Evolutionary conservation across 768 basidiomycete genomes (phyloP), one percentile per base, ranked within the genome.

Genomic region (Lentinula boryana): DNA sequence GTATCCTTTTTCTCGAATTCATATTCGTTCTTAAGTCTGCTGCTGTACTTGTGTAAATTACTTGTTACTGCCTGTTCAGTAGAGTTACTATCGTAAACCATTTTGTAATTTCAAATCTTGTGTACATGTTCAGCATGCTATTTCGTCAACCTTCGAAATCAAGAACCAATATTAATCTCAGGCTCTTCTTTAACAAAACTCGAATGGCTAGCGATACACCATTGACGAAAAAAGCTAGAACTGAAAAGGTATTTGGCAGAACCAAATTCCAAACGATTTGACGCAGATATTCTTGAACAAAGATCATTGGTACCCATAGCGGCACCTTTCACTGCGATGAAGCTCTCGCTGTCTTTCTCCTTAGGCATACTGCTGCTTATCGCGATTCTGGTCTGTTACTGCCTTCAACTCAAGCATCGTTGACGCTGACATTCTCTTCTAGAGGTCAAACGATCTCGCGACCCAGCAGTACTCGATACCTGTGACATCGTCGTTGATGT

Each of bases 291-390:
- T 10, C 21, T 15, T 43, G 13, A 27, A 12, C 33, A 9, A 31
- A 60, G 91, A 74, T 85, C 43, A 96, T 98, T 68, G 95, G 95
- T 36, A 97, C 95, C 1, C 95, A 98, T 73, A 93, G 89, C 61
- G 95, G 95, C 16, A 93, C 93, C 0, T 98, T 98, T 71, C 95
- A 99, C 68, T 95, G 93, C 72, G 96, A 99, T 67, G 96, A 99
- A 75, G 94, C 95, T 0, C 82, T 98, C 35, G 97, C 96, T 0
- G 91, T 96, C 16, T 95, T 88, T 72, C 80, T 99, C 64, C 79
- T 99, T 33, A 86, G 86, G 53, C 85, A 85, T 66, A 95, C 94
- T 1, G 73, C 81, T 16, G 75, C 82, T 8, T 99, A 91, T 74
- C 83, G 80, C 41, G 81, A 85, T 70, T 88, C 94, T 67, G 85